phyloP scores from a whole-genome alignment of 78 protist species.

The Cavenderia fasciculata region DNA sequence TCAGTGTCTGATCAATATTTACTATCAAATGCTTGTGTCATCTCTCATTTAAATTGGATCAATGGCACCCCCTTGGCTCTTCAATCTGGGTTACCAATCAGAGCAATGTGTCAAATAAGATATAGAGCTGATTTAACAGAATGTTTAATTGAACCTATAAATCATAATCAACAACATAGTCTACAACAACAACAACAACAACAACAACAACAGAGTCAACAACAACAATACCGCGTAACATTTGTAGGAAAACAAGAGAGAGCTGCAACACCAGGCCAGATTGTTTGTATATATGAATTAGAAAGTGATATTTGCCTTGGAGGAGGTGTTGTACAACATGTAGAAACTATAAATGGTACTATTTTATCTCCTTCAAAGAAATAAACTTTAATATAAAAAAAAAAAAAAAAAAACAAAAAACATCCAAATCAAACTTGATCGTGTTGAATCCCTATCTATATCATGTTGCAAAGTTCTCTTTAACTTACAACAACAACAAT shows the following conservation, averaged over 20 bases:
- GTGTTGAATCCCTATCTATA: too few species aligned
- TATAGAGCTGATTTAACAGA: conserved; percentile 16
- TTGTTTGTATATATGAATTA: conserved; percentile 34
- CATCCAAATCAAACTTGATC: too few species aligned
- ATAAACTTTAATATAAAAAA: too few species aligned
- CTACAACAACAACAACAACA: not conserved
- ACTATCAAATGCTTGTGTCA: not conserved
- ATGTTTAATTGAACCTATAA: not conserved
- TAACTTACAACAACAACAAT: not conserved
- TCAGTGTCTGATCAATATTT: conserved; percentile 3
- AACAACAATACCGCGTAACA: too few species aligned
- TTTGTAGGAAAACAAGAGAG: not conserved
- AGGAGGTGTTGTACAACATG: conserved; percentile 32
- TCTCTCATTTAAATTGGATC: conserved; percentile 40
- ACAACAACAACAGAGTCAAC: too few species aligned
- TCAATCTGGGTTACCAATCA: not conserved
- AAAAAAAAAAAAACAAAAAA: too few species aligned
- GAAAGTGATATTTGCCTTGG: conserved; percentile 45
- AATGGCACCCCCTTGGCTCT: conserved; percentile 2
- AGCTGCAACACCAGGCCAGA: conserved; percentile 37
- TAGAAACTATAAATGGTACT: not conserved
- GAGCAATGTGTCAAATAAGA: conserved; percentile 24
- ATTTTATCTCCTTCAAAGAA: too few species aligned
- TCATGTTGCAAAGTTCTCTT: too few species aligned
- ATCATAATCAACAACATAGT: not conserved